phyloP scores from a whole-genome alignment of 129 eudicot species.

The Glebionis coronaria region DNA sequence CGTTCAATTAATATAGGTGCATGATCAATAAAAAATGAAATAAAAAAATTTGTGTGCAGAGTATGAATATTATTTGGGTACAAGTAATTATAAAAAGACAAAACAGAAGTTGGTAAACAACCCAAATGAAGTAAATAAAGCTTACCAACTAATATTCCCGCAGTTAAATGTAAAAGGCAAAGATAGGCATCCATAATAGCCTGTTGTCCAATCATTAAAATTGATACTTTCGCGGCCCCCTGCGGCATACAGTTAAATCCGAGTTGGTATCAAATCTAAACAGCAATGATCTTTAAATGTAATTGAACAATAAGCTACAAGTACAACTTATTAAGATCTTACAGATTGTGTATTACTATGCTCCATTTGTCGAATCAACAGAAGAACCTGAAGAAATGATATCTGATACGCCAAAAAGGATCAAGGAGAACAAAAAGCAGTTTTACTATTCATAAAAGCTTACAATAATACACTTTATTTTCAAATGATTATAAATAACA shows the following conservation, averaged over 20 bases:
- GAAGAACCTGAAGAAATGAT: slow-evolving; percentile 93
- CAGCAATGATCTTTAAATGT: slow-evolving; percentile 1
- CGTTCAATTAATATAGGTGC: too few species aligned
- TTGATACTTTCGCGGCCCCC: slow-evolving; percentile 99
- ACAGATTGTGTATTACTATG: slow-evolving; percentile 99
- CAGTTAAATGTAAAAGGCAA: slow-evolving; percentile 95
- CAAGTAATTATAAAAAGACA: not conserved
- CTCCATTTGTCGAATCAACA: slow-evolving; percentile 97
- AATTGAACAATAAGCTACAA: not conserved
- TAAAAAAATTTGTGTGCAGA: too few species aligned
- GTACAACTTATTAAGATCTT: slow-evolving; percentile 27
- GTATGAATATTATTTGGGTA: too few species aligned
- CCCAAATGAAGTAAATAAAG: slow-evolving; percentile 6
- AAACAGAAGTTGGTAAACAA: not conserved
- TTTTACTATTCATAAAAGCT: not conserved
- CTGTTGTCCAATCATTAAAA: slow-evolving; percentile 92
- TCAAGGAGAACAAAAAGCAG: slow-evolving; percentile 41
- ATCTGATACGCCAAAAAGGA: slow-evolving; percentile 41
- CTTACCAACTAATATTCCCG: slow-evolving; percentile 95
- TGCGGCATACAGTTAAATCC: slow-evolving; percentile 24
- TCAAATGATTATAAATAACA: not conserved
- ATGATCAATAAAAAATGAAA: too few species aligned
- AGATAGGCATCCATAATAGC: slow-evolving; percentile 99
- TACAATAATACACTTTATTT: slow-evolving; percentile 4
- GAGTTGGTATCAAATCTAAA: slow-evolving; percentile 9